Evolutionary conservation across 495 filamentous ascomycete genomes (phyloP).

Genomic region (Saxispiralis lemnorum): DNA sequence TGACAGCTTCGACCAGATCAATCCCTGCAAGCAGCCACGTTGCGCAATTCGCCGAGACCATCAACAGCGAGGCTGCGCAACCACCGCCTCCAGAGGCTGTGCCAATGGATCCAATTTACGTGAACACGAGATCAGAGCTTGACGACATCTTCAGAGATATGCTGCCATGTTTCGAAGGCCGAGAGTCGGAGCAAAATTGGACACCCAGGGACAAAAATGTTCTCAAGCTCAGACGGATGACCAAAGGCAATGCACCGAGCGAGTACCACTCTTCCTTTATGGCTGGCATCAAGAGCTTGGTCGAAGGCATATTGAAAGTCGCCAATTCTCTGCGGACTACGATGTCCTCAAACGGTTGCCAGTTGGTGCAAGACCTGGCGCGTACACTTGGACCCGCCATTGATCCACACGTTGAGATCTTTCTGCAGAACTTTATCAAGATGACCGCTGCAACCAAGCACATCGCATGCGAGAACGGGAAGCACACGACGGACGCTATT

Average conservation of each 20-base stretch:
- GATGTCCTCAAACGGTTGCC: slow-evolving; percentile 67
- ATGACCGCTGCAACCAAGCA: slow-evolving; percentile 77
- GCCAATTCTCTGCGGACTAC: slow-evolving; percentile 77
- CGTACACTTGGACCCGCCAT: slow-evolving; percentile 55
- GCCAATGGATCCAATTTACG: slow-evolving; percentile 57
- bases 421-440: slow-evolving; percentile 79
- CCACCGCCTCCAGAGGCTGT: slow-evolving; percentile 36
- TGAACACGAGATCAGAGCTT: slow-evolving; percentile 63
- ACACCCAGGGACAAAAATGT: slow-evolving; percentile 61
- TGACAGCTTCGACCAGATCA: slow-evolving; percentile 19
- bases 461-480: slow-evolving; percentile 64
- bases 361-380: slow-evolving; percentile 71
- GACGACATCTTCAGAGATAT: slow-evolving; percentile 72
- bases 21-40: slow-evolving; percentile 14
- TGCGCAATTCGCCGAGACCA: slow-evolving; percentile 20
- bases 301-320: slow-evolving; percentile 83
- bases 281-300: slow-evolving; percentile 46
- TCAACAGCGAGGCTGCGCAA: slow-evolving; percentile 17
- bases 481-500: slow-evolving; percentile 55
- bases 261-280: slow-evolving; percentile 57
- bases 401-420: slow-evolving; percentile 76
- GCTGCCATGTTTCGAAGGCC: slow-evolving; percentile 67
- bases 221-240: slow-evolving; percentile 54
- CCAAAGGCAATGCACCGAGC: slow-evolving; percentile 65
- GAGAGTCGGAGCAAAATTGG: slow-evolving; percentile 85